Evolutionary conservation across 176 grass and related monocot genomes (phyloP).

Genomic region (Musa acuminata): DNA sequence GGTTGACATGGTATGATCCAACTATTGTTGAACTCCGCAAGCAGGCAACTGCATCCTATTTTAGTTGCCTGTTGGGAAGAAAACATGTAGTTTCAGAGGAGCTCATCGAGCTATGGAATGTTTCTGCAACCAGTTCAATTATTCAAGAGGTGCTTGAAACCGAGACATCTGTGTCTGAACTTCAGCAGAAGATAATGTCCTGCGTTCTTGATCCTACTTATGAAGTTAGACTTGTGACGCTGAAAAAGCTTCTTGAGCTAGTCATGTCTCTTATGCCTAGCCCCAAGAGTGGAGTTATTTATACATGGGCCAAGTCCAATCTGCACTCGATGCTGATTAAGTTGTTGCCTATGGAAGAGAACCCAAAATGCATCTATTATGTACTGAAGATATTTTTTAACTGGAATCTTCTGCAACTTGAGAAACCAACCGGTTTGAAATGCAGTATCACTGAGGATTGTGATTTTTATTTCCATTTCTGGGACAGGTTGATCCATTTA

Average conservation of each 20-base stretch:
- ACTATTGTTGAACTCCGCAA: constrained; percentile 62
- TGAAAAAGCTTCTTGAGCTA: constrained; percentile 76
- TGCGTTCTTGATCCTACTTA: constrained; percentile 66
- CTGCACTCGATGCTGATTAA: constrained; percentile 50
- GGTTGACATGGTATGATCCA: constrained; percentile 61
- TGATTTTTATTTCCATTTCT: constrained; percentile 47
- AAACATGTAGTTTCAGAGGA: constrained; percentile 36
- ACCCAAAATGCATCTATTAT: constrained; percentile 86
- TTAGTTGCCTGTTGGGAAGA: constrained; percentile 54
- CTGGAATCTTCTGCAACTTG: constrained; percentile 47
- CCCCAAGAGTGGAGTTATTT: constrained; percentile 35
- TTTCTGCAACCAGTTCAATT: constrained; percentile 27
- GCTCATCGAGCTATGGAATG: constrained; percentile 39
- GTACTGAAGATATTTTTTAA: constrained; percentile 73
- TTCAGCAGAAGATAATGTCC: constrained; percentile 64
- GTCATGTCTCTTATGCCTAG: constrained; percentile 41
- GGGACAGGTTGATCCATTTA: constrained; percentile 79
- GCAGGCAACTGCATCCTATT: constrained; percentile 80
- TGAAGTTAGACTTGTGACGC: constrained; percentile 71
- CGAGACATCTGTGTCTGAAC: constrained; percentile 30
- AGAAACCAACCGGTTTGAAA: constrained; percentile 18
- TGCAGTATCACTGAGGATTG: constrained; percentile 31
- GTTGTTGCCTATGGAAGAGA: constrained; percentile 56
- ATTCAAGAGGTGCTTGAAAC: constrained; percentile 23
- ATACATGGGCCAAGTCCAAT: constrained; percentile 55